Evolutionary conservation across 2,329 filamentous ascomycete species (phyloP), one percentile per base, ranked within the genome.

Genomic region (Talaromyces piceae): DNA sequence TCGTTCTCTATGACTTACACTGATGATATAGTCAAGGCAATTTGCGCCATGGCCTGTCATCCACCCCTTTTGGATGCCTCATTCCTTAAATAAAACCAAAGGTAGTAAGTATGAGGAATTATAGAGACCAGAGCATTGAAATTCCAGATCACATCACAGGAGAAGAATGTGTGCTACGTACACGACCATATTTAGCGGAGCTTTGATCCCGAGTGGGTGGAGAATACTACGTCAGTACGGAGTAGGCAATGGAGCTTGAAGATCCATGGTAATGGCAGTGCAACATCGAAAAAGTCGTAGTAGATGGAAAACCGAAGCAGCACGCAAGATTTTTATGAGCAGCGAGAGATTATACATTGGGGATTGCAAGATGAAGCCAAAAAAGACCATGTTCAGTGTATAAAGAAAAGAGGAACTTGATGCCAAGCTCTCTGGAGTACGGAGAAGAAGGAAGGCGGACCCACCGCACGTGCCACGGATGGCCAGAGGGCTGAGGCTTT

Each of bases 1-100:
- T n/a, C n/a, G n/a, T n/a, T n/a, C n/a, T n/a, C n/a, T n/a, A n/a
- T 20, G 63, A 62, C 49, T 60, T 41, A 43, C 39, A 18, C 25
- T 22, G 39, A 43, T 23, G 39, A 25, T 43, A 43, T n/a, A 12
- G 20, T 23, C 20, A 43, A 25, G 20, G 39, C 23, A n/a, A 43
- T 43, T 43, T 12, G 39, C 20, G 39, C 39, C 39, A 43, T 43
- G 23, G 23, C 22, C 20, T 23, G 39, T 43, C 39, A 16, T 43
- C 22, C 39, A 12, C 25, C n/a, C 20, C 23, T 43, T 22, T 5
- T 25, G 1, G 12, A 25, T 43, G 22, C 23, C 25, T 25, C 23
- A 43, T 43, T 5, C 39, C 39, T 43, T 18, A 25, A 8, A 18
- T 4, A 7, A 18, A 37, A 13, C 8, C 16, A 11, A 37, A 37